A percentile compares a stretch with the other conserved stretches of the same genome.
phyloP scores from a whole-genome alignment of 148 eudicot genomes.

The Gaultheria prostrata region DNA sequence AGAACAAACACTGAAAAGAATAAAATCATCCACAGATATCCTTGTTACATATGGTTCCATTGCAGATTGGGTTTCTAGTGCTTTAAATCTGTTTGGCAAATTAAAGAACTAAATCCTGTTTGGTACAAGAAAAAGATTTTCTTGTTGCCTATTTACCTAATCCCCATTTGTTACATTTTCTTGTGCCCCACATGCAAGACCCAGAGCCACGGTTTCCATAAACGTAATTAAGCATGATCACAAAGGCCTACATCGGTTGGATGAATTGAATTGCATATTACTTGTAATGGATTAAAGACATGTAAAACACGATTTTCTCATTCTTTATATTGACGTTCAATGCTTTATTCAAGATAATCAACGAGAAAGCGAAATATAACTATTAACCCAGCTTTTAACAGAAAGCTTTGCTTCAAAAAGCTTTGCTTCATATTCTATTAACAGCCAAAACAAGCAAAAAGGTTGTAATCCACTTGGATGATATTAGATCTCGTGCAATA shows the following conservation, averaged over 20 bases:
- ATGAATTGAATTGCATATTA: background rate
- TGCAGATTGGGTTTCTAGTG: conserved; percentile 5
- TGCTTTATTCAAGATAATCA: background rate
- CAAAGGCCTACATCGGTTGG: background rate
- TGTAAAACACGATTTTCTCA: background rate
- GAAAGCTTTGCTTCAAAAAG: too few relatives aligned
- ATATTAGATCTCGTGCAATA: background rate
- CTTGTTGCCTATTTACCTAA: background rate
- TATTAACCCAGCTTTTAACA: background rate
- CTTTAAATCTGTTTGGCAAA: conserved; percentile 2
- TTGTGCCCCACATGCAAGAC: background rate
- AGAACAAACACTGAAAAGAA: background rate
- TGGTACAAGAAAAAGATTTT: background rate
- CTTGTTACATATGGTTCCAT: background rate
- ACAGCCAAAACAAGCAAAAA: background rate
- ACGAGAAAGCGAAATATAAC: background rate
- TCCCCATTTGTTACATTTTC: background rate
- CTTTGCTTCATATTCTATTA: background rate
- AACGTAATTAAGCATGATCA: background rate
- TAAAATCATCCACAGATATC: background rate
- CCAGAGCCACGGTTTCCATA: background rate
- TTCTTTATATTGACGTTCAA: background rate
- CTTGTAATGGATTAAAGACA: background rate
- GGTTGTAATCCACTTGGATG: background rate
- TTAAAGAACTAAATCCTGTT: background rate